Evolutionary conservation across 2,329 filamentous ascomycete genomes (phyloP).

Genomic region (Coniochaeta pulveracea): DNA sequence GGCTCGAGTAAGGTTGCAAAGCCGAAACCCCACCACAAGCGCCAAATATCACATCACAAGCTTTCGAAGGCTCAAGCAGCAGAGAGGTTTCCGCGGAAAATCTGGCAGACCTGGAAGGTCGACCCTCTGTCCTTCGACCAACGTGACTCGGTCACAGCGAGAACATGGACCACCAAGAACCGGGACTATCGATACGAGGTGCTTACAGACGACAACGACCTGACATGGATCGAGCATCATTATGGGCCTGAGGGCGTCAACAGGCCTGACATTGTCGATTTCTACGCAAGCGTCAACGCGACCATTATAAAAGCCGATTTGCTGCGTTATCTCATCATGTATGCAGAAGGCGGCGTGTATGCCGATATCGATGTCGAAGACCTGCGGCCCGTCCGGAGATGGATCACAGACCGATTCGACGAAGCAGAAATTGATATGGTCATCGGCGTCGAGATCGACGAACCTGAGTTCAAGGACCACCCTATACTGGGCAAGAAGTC

Average conservation of each 20-base stretch:
- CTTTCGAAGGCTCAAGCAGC: background rate
- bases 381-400: conserved; percentile 32
- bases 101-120: conserved; percentile 67
- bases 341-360: conserved; percentile 31
- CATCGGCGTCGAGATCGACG: conserved; percentile 21
- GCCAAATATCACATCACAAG: background rate
- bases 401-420: conserved; percentile 13
- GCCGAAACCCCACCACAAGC: background rate
- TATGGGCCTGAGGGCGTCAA: conserved; percentile 53
- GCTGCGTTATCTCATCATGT: conserved; percentile 17
- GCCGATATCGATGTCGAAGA: conserved; percentile 53
- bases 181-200: conserved; percentile 54
- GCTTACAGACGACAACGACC: conserved; percentile 53
- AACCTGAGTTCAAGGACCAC: conserved; percentile 15
- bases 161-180: conserved; percentile 54
- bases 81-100: conserved; percentile 45
- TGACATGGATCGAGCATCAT: conserved; percentile 55
- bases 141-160: conserved; percentile 46
- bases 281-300: conserved; percentile 44
- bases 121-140: conserved; percentile 53
- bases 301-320: conserved; percentile 33
- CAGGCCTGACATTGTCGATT: conserved; percentile 48
- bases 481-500: conserved; percentile 17
- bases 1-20: conserved; percentile 6
- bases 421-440: conserved; percentile 13